A percentile compares a stretch with the other conserved stretches of the same genome.
Conservation (phyloP, 2,329 filamentous ascomycete species). For the Sarocladiaceae sp. region DNA sequence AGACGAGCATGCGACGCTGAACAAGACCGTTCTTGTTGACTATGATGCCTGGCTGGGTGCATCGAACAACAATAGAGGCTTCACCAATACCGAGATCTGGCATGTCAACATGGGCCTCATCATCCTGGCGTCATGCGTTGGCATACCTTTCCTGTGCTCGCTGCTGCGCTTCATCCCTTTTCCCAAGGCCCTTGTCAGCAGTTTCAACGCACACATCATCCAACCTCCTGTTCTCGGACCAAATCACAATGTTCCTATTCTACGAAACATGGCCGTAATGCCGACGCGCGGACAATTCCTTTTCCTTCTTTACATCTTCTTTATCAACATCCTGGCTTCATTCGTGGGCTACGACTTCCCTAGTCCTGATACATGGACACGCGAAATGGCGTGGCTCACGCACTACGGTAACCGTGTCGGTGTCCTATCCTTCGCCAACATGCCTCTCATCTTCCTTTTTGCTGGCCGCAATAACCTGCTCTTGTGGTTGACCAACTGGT, state of each 20-base stretch:
- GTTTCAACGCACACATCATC: slow-evolving; percentile 15
- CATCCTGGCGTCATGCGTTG: slow-evolving; percentile 9
- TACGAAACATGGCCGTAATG: slow-evolving; percentile 12
- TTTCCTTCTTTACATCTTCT: slow-evolving; percentile 29
- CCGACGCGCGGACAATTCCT: slow-evolving; percentile 32
- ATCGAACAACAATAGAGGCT: slow-evolving; percentile 12
- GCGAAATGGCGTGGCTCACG: no score
- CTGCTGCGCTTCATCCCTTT: slow-evolving; percentile 22
- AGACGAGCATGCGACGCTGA: slow-evolving; percentile 3
- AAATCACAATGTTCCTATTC: slow-evolving; percentile 12
- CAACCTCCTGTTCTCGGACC: slow-evolving; percentile 14
- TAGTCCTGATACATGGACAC: no score
- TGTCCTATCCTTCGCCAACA: slow-evolving; percentile 28
- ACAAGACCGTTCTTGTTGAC: slow-evolving; percentile 12
- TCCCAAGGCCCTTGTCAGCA: slow-evolving; percentile 6
- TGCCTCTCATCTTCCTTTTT: slow-evolving; percentile 33
- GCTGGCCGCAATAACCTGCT: slow-evolving; percentile 37
- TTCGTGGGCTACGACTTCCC: slow-evolving; percentile 21
- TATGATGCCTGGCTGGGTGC: slow-evolving; percentile 11
- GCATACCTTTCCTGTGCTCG: slow-evolving; percentile 17
- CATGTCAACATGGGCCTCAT: slow-evolving; percentile 11
- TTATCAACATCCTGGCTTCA: slow-evolving; percentile 27
- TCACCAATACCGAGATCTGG: slow-evolving; percentile 10
- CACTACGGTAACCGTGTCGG: slow-evolving; percentile 32
- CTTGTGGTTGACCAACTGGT: slow-evolving; percentile 39